Evolutionary conservation across 2,329 filamentous ascomycete genomes (phyloP).

Genomic region (Colletotrichum horii): DNA sequence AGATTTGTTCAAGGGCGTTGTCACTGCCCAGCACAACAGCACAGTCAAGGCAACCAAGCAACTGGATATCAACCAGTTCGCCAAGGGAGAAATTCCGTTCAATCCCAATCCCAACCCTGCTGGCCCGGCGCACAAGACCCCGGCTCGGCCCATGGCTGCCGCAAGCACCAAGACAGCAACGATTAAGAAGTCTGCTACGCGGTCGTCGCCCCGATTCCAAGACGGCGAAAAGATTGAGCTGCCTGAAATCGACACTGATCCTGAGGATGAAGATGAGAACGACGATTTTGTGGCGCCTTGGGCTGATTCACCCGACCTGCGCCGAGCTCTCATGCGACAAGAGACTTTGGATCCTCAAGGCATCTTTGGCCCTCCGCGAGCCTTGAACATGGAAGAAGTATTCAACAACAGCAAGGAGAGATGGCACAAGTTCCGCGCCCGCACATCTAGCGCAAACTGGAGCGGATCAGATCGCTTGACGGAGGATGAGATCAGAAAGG

Average conservation of each 20-base stretch:
- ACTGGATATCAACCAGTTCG: constrained; percentile 85
- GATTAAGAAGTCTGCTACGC: constrained; percentile 60
- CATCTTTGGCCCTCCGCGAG: constrained; percentile 88
- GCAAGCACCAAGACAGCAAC: constrained; percentile 57
- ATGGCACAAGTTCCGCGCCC: constrained; percentile 84
- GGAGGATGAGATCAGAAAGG: constrained; percentile 83
- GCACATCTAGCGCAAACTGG: constrained; percentile 97
- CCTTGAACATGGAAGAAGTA: constrained; percentile 94
- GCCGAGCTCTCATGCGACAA: constrained; percentile 76
- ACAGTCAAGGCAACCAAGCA: constrained; percentile 70
- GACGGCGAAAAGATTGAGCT: constrained; percentile 91
- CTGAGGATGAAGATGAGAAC: constrained; percentile 82
- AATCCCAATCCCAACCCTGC: constrained; percentile 70
- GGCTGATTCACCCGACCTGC: constrained; percentile 87
- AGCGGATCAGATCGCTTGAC: constrained; percentile 81
- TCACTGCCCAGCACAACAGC: constrained; percentile 70
- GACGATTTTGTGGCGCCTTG: constrained; percentile 75
- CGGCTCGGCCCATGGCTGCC: constrained; percentile 59
- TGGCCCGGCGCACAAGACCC: constrained; percentile 70
- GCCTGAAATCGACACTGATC: constrained; percentile 94
- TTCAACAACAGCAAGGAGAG: constrained; percentile 89
- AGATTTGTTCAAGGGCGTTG: constrained; percentile 69
- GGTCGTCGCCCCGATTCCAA: constrained; percentile 83
- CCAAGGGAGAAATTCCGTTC: constrained; percentile 89
- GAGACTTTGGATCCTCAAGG: constrained; percentile 83